These are phyloP conservation scores for Microsporum audouinii DNA, from an alignment of 2,329 filamentous ascomycete genomes.

Conservation along the genomic window DNA sequence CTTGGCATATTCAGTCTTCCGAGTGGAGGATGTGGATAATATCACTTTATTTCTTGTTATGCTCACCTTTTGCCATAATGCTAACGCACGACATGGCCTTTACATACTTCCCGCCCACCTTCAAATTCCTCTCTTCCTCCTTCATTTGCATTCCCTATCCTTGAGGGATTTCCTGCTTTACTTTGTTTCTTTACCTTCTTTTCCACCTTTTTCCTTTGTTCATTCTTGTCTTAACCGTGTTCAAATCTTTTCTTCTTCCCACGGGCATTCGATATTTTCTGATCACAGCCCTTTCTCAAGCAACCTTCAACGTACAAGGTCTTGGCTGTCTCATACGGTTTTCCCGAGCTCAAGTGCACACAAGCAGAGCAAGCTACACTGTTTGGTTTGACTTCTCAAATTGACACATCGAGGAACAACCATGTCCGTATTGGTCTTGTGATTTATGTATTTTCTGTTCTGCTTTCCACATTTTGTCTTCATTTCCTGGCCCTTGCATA, in stretches of 20 bases:
- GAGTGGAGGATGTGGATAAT: background rate
- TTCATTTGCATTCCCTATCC: constrained; percentile 1
- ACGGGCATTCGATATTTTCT: background rate
- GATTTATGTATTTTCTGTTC: background rate
- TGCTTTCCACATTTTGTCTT: background rate
- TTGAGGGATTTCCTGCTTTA: constrained; percentile 10
- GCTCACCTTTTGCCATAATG: constrained; percentile 3
- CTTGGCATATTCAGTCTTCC: background rate
- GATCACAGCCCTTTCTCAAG: background rate
- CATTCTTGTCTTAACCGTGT: constrained; percentile 2
- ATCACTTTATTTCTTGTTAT: constrained; percentile 1
- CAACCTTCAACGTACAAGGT: background rate
- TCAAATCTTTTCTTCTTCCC: constrained; percentile 5
- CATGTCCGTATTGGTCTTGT: background rate
- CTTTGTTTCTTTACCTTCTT: constrained; percentile 4
- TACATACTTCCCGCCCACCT: constrained; percentile 3
- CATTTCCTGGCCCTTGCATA: background rate
- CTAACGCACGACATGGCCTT: background rate
- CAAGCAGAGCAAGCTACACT: background rate
- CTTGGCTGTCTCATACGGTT: background rate
- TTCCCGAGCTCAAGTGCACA: too few species aligned
- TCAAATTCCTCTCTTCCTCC: background rate
- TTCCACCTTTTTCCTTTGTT: constrained; percentile 11
- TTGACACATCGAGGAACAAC: background rate
- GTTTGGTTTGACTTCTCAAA: background rate